Base-by-base conservation (phyloP, 2,329 filamentous ascomycete species). In the Fusarium verticillioides region DNA sequence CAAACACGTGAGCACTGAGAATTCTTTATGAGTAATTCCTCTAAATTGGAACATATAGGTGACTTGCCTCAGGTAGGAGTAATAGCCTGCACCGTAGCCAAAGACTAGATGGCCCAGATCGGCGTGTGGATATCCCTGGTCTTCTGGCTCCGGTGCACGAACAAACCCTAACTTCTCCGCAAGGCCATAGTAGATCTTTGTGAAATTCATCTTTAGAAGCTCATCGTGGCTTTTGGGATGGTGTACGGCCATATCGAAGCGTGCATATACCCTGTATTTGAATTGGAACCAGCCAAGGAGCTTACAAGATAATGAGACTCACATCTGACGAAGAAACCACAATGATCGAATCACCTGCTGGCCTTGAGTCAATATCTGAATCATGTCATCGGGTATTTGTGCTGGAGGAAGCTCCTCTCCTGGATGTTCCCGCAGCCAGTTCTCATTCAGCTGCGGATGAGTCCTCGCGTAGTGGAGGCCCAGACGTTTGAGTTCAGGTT, bases 321-420 rank as follows among this genome's bases (percentile, higher is more conserved):
- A 49, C 28, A 49, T 18, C 7, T 49, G 46, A 12, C 28, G 28
- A 49, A 49, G 46, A 9, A 12, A 49, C 10, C 46, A 49, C 12
- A 49, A 12, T 7, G 46, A 23, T 9, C 15, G 46, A 8, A 21
- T 49, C 28, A 32, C 15, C 9, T 49, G 26, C 1, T 9, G 28
- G 15, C 28, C 28, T 11, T 49, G 3, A 2, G 2, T 32, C 13
- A 49, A 49, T 3, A 4, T 32, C 9, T 5, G 0, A 4, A 49
- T 49, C 3, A 2, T 49, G 0, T 49, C 9, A n/a, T 7, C 7
- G 2, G 28, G 46, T 30, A 49, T 23, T 3, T 11, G 28, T 9
- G 3, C 46, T 5, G 28, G 19, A 5, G 46, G 46, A 3, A 49
- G 28, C 5, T 23, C 21, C 7, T 49, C 4, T 49, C 7, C 15